Conservation (phyloP, 1,284 basidiomycete species). For the Leccinum fuscescens region DNA sequence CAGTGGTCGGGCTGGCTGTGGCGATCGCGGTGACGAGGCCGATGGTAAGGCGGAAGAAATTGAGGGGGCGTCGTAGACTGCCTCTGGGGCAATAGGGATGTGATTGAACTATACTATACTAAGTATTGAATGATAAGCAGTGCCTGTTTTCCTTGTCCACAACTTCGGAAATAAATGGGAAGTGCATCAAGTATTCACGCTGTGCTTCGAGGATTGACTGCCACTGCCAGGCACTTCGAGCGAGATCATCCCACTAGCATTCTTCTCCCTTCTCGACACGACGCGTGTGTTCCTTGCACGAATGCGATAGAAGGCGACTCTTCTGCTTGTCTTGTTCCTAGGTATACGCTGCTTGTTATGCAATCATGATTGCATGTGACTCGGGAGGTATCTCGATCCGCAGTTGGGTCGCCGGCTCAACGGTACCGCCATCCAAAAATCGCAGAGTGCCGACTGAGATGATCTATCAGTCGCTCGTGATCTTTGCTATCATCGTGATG, state of each 20-base stretch:
- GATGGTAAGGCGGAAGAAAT: constrained; percentile 63
- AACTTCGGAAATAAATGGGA: not conserved
- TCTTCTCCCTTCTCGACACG: too few species aligned
- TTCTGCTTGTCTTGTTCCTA: not conserved
- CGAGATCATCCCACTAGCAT: too few species aligned
- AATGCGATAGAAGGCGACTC: too few species aligned
- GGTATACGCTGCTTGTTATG: not conserved
- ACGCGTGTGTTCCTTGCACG: too few species aligned
- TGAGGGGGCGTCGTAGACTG: constrained; percentile 43
- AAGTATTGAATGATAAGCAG: not conserved
- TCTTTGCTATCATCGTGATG: not conserved
- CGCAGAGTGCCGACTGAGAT: not conserved
- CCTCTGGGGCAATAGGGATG: not conserved
- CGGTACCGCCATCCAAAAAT: not conserved
- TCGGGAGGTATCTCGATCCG: not conserved
- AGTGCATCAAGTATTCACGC: not conserved
- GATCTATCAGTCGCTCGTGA: not conserved
- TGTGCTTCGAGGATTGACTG: not conserved
- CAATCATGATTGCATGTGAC: not conserved
- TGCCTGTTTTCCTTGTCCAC: not conserved
- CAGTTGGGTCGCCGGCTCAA: too few species aligned
- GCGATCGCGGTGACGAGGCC: constrained; percentile 79
- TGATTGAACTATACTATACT: constrained; percentile 4
- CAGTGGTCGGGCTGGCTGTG: constrained; percentile 67
- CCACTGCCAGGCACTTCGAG: too few species aligned